Evolutionary conservation across 1,139 yeast genomes (phyloP).

Genomic region (Zygosaccharomyces sapae): DNA sequence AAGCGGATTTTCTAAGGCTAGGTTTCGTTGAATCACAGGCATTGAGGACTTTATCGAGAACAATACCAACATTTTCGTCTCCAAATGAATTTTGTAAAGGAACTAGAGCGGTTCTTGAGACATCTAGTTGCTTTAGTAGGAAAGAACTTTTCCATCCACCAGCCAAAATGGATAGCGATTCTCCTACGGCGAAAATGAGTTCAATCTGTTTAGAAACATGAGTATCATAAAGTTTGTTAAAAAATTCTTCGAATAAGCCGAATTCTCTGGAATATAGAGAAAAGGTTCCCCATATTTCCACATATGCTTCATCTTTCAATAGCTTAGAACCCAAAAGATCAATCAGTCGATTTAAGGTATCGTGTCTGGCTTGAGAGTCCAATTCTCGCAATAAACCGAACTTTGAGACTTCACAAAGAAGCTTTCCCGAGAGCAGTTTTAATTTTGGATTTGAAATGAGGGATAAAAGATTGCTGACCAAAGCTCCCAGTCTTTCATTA

Average conservation of each 20-base stretch:
- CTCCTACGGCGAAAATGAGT: slow-evolving; percentile 74
- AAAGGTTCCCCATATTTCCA: slow-evolving; percentile 52
- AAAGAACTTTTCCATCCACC: slow-evolving; percentile 73
- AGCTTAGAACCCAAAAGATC: slow-evolving; percentile 43
- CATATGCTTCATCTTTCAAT: slow-evolving; percentile 59
- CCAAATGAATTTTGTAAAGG: slow-evolving; percentile 19
- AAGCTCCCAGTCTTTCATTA: not conserved
- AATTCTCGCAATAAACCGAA: slow-evolving; percentile 52
- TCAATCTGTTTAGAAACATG: slow-evolving; percentile 70
- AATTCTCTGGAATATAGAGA: slow-evolving; percentile 41
- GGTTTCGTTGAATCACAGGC: slow-evolving; percentile 69
- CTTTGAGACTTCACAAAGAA: slow-evolving; percentile 53
- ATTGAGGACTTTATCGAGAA: slow-evolving; percentile 48
- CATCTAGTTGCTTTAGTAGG: slow-evolving; percentile 50
- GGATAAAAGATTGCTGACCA: slow-evolving; percentile 4
- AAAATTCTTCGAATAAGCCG: slow-evolving; percentile 38
- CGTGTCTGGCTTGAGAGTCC: slow-evolving; percentile 16
- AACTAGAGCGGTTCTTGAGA: slow-evolving; percentile 26
- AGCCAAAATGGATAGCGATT: slow-evolving; percentile 67
- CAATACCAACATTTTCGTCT: slow-evolving; percentile 16
- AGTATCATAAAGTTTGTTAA: slow-evolving; percentile 50
- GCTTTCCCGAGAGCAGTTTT: slow-evolving; percentile 41
- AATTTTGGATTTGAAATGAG: slow-evolving; percentile 13
- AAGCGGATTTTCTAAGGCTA: slow-evolving; percentile 64
- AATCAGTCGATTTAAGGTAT: slow-evolving; percentile 33